Evolutionary conservation across 768 basidiomycete genomes (phyloP).

Genomic region (Leccinum olivaceopallidum): DNA sequence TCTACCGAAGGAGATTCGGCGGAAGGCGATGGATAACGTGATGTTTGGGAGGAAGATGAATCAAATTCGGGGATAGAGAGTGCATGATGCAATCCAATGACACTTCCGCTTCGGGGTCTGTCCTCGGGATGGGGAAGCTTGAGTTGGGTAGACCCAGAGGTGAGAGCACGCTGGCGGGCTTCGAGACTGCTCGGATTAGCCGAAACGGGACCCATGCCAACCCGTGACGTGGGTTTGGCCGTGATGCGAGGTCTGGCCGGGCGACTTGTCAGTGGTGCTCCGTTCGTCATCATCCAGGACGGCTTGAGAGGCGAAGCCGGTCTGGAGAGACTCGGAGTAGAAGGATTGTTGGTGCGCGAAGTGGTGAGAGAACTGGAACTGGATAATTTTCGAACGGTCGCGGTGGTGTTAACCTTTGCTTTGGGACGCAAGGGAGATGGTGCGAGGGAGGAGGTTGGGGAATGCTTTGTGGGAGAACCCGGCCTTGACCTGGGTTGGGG

Average conservation of each 20-base stretch:
- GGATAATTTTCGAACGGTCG: slow-evolving; percentile 36
- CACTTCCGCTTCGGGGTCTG: slow-evolving; percentile 34
- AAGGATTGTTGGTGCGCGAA: slow-evolving; percentile 25
- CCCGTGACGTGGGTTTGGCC: slow-evolving; percentile 34
- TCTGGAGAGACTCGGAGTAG: slow-evolving; percentile 45
- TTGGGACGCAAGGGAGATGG: slow-evolving; percentile 44
- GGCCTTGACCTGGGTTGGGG: slow-evolving; percentile 43
- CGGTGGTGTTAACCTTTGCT: slow-evolving; percentile 63
- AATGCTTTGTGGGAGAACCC: slow-evolving; percentile 47
- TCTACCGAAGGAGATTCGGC: slow-evolving; percentile 16
- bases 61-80: slow-evolving; percentile 25
- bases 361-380: slow-evolving; percentile 23
- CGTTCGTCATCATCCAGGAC: slow-evolving; percentile 36
- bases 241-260: slow-evolving; percentile 28
- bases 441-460: slow-evolving; percentile 26
- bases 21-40: slow-evolving; percentile 18
- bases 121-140: slow-evolving; percentile 33
- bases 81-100: slow-evolving; percentile 27
- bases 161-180: slow-evolving; percentile 34
- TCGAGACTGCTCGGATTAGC: slow-evolving; percentile 20
- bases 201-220: slow-evolving; percentile 9
- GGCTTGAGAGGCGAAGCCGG: slow-evolving; percentile 40
- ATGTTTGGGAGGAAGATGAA: slow-evolving; percentile 15
- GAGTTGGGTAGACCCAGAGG: slow-evolving; percentile 24
- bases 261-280: slow-evolving; percentile 23